Conservation (phyloP, 192 early-diverging fungal species). For the Helicostylum pulchrum region DNA sequence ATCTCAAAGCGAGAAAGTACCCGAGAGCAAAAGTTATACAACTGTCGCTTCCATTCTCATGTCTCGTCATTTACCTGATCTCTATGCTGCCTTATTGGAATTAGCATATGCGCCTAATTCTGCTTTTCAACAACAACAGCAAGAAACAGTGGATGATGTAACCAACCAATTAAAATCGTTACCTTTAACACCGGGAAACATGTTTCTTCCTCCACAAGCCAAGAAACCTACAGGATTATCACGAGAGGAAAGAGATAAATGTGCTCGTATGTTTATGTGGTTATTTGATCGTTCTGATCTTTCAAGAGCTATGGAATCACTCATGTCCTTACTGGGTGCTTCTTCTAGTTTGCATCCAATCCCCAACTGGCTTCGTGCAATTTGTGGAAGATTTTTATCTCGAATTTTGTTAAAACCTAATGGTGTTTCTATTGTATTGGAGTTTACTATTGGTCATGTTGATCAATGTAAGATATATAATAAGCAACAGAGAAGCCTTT, state of each 20-base stretch:
- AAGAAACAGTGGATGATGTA: neutral
- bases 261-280: conserved; percentile 38
- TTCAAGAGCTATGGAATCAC: conserved; percentile 58
- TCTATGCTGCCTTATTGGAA: conserved; percentile 66
- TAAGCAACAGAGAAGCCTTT: too few relatives aligned
- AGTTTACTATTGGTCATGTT: conserved; percentile 62
- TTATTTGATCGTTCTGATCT: conserved; percentile 51
- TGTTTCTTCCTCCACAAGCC: neutral
- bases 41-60: conserved; percentile 56
- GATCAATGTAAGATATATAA: conserved; percentile 33
- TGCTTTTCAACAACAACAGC: conserved; percentile 9
- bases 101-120: conserved; percentile 63
- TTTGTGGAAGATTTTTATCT: conserved; percentile 68
- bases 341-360: conserved; percentile 47
- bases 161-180: neutral
- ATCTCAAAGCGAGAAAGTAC: neutral
- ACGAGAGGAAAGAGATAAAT: conserved; percentile 36
- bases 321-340: conserved; percentile 58
- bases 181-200: conserved; percentile 8
- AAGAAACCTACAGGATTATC: neutral
- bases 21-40: conserved; percentile 37
- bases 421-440: conserved; percentile 61
- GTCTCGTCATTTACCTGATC: conserved; percentile 56
- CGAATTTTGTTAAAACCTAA: conserved; percentile 61
- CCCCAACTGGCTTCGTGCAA: conserved; percentile 59